These are phyloP conservation scores for Boletus sp. DNA, from an alignment of 768 basidiomycete genomes.

Conservation along the genomic window DNA sequence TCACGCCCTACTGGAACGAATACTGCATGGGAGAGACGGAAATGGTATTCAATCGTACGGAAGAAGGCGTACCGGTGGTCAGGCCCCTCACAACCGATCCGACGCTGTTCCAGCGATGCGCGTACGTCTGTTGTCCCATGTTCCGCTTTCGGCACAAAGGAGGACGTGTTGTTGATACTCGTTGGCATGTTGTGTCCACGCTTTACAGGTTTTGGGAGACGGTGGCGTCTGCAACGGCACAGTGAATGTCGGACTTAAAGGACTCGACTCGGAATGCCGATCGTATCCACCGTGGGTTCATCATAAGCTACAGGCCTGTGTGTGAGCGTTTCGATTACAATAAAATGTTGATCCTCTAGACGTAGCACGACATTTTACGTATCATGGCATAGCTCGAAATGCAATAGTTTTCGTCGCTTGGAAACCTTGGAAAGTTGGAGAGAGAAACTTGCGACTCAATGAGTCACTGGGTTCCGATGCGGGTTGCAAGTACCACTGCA, in stretches of 20 bases:
- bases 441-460: too few relatives aligned
- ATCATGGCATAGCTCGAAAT: too few relatives aligned
- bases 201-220: constrained; percentile 14
- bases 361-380: too few relatives aligned
- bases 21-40: constrained; percentile 5
- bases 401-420: too few relatives aligned
- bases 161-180: neutral
- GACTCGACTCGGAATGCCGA: neutral
- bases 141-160: neutral
- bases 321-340: too few relatives aligned
- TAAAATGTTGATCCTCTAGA: too few relatives aligned
- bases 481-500: too few relatives aligned
- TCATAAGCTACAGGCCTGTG: too few relatives aligned
- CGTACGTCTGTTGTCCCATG: constrained; percentile 4
- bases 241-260: constrained; percentile 1
- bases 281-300: too few relatives aligned
- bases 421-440: too few relatives aligned
- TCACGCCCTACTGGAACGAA: constrained; percentile 15
- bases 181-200: neutral
- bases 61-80: neutral
- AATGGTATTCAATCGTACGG: constrained; percentile 16
- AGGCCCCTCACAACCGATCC: constrained; percentile 3
- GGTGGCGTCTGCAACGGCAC: constrained; percentile 7
- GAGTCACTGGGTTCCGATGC: too few relatives aligned
- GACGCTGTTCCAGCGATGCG: constrained; percentile 3